Conservation (phyloP, 345 rosid species). For the Arabidopsis suecica region DNA sequence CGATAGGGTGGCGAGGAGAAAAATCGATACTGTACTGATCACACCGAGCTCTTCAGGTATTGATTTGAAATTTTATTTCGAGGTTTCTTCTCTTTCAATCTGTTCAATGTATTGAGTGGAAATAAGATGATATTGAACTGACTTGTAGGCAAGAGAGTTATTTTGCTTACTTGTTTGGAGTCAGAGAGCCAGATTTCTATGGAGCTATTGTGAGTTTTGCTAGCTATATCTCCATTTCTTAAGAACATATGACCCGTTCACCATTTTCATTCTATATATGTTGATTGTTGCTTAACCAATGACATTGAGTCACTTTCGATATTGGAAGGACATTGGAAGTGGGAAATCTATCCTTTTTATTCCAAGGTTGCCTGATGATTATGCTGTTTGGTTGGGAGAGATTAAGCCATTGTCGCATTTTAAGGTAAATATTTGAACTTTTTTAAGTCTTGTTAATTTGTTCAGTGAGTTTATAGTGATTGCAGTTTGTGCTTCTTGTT, state of each 20-base stretch:
- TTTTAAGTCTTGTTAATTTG: constrained; percentile 17
- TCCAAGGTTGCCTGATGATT: constrained; percentile 80
- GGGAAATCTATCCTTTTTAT: constrained; percentile 83
- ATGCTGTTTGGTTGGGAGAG: constrained; percentile 94
- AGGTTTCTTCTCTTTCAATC: constrained; percentile 9
- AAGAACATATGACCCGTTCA: not conserved
- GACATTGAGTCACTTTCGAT: not conserved
- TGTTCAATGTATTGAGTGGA: not conserved
- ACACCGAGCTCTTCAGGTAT: constrained; percentile 86
- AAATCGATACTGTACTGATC: constrained; percentile 89
- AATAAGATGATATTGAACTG: constrained; percentile 1
- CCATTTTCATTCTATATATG: not conserved
- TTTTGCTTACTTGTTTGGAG: constrained; percentile 93
- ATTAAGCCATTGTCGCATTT: constrained; percentile 68
- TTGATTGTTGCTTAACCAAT: not conserved
- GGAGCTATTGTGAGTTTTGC: constrained; percentile 82
- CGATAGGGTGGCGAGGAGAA: constrained; percentile 86
- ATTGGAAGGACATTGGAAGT: constrained; percentile 71
- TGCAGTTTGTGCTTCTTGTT: constrained; percentile 32
- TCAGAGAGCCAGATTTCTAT: constrained; percentile 79
- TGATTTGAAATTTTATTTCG: not conserved
- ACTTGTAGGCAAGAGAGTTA: constrained; percentile 79
- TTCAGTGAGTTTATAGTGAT: not conserved
- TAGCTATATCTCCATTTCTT: constrained; percentile 6
- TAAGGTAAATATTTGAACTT: constrained; percentile 51